Percentiles rank a stretch among this genome's conserved stretches.
Conservation (phyloP, 495 filamentous ascomycete genomes). For the Penicillium odoratum region DNA sequence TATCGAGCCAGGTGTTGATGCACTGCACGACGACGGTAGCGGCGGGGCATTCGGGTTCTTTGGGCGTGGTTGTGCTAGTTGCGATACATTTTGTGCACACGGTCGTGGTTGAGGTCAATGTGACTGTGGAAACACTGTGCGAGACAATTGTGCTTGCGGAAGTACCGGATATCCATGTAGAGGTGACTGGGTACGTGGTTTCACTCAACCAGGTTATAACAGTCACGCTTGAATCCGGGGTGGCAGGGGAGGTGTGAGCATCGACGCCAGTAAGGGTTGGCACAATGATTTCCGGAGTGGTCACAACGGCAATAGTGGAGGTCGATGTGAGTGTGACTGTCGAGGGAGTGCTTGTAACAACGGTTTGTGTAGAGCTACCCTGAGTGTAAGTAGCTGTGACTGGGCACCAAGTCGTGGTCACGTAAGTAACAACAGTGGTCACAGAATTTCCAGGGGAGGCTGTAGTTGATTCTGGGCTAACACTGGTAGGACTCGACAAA, state of each 20-base stretch:
- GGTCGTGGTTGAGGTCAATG: constrained; percentile 22
- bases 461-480: not conserved
- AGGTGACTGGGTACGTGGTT: constrained; percentile 3
- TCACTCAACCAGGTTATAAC: not conserved
- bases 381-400: constrained; percentile 40
- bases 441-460: not conserved
- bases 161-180: constrained; percentile 9
- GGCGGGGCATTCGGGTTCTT: constrained; percentile 19
- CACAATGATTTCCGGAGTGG: constrained; percentile 12
- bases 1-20: constrained; percentile 85
- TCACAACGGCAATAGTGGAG: constrained; percentile 25
- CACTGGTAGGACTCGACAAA: constrained; percentile 1
- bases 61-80: not conserved
- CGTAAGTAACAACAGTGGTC: constrained; percentile 31
- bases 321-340: constrained; percentile 40
- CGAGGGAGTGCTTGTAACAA: constrained; percentile 41
- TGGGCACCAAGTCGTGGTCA: constrained; percentile 45
- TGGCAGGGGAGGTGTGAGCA: constrained; percentile 7
- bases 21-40: constrained; percentile 80
- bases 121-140: constrained; percentile 33
- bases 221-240: constrained; percentile 22
- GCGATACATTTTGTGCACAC: constrained; percentile 13
- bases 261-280: constrained; percentile 19
- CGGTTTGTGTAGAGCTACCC: constrained; percentile 32
- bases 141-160: constrained; percentile 1